These are phyloP conservation scores for Combretum micranthum DNA, from an alignment of 345 rosid species.

Conservation along the genomic window DNA sequence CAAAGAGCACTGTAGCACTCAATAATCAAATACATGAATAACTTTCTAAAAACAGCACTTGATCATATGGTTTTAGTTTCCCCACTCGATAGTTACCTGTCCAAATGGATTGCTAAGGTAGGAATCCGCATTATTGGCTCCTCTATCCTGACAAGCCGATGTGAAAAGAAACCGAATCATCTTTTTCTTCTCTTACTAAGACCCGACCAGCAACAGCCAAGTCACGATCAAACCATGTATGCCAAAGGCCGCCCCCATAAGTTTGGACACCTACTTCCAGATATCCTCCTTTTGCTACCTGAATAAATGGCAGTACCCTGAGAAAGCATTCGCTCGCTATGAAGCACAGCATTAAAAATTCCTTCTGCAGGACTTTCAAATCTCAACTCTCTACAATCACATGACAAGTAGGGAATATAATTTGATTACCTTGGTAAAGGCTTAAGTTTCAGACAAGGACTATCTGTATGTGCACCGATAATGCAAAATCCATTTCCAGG, in stretches of 20 bases:
- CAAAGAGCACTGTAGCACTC: no score
- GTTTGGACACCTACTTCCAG: slow-evolving; percentile 91
- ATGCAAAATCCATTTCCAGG: slow-evolving; percentile 91
- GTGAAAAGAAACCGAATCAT: slow-evolving; percentile 52
- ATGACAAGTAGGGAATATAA: background rate
- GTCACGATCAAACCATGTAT: slow-evolving; percentile 99
- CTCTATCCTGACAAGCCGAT: slow-evolving; percentile 62
- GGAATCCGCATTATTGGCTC: slow-evolving; percentile 95
- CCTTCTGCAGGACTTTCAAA: slow-evolving; percentile 1
- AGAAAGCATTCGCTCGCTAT: background rate
- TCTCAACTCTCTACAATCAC: background rate
- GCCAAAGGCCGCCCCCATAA: slow-evolving; percentile 94
- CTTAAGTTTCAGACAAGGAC: slow-evolving; percentile 92
- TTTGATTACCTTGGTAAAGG: slow-evolving; percentile 72
- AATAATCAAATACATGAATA: no score
- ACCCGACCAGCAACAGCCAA: slow-evolving; percentile 92
- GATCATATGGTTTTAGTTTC: no score
- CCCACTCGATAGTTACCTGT: slow-evolving; percentile 49
- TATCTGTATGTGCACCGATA: slow-evolving; percentile 91
- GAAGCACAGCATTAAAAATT: background rate
- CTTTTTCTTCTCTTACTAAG: slow-evolving; percentile 50
- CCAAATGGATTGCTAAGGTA: slow-evolving; percentile 88
- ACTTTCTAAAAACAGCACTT: no score
- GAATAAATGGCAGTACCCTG: slow-evolving; percentile 8
- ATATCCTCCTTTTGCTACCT: slow-evolving; percentile 76